Evolutionary conservation across 164 flowering plant species (phyloP).

Genomic region (Taxillus chinensis): DNA sequence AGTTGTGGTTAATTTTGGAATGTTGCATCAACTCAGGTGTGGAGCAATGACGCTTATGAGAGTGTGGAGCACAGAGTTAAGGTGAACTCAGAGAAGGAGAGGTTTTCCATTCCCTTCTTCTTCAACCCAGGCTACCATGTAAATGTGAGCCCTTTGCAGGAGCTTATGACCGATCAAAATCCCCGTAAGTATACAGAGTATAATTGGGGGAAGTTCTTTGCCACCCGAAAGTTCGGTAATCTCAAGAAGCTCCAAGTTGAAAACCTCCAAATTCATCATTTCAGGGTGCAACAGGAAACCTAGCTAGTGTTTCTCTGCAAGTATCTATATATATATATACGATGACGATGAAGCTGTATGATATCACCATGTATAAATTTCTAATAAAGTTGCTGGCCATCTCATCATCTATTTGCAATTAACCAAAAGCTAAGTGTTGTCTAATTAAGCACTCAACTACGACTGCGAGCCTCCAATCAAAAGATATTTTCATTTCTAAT

Average conservation of each 20-base stretch:
- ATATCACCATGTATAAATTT: too few relatives aligned
- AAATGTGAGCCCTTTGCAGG: slow-evolving; percentile 44
- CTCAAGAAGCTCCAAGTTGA: slow-evolving; percentile 37
- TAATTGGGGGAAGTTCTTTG: slow-evolving; percentile 35
- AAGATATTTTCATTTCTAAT: too few relatives aligned
- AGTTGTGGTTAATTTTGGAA: too few relatives aligned
- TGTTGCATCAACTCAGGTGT: slow-evolving; percentile 18
- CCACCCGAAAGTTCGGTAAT: slow-evolving; percentile 23
- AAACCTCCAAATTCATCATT: slow-evolving; percentile 34
- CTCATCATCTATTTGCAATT: too few relatives aligned
- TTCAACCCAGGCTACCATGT: slow-evolving; percentile 35
- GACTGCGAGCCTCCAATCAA: too few relatives aligned
- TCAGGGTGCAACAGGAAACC: slow-evolving; percentile 11
- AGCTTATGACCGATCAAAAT: slow-evolving; percentile 22
- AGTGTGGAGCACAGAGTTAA: slow-evolving; percentile 64
- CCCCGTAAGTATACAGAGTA: slow-evolving; percentile 28
- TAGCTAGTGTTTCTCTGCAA: too few relatives aligned
- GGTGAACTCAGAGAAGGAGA: slow-evolving; percentile 42
- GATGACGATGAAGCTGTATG: too few relatives aligned
- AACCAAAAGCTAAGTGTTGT: too few relatives aligned
- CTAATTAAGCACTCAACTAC: too few relatives aligned
- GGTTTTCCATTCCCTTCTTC: slow-evolving; percentile 59
- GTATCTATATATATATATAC: too few relatives aligned
- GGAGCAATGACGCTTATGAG: slow-evolving; percentile 55
- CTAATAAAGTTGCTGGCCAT: too few relatives aligned